Evolutionary conservation across 495 filamentous ascomycete genomes (phyloP).

Genomic region (Staphylotrichum longicolle): DNA sequence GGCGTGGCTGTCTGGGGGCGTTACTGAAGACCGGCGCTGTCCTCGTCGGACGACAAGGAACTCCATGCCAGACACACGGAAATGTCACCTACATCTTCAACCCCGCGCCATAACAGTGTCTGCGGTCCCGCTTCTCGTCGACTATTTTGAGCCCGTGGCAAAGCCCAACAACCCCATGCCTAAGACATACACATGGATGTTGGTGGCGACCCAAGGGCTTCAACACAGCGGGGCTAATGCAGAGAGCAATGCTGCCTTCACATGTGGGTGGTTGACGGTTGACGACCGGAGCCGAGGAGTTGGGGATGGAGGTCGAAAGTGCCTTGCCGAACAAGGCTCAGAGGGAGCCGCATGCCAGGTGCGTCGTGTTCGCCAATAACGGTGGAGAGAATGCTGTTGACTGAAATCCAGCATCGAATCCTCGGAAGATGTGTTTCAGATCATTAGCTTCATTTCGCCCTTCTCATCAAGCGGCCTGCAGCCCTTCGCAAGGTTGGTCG

Average conservation of each 20-base stretch:
- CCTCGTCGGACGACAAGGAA: too few species aligned
- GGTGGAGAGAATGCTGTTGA: conserved; percentile 33
- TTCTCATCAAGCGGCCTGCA: neutral
- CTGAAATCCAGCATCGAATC: conserved; percentile 22
- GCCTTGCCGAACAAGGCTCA: conserved; percentile 15
- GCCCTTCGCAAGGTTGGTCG: neutral
- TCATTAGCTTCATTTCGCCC: neutral
- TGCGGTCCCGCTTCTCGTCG: too few species aligned
- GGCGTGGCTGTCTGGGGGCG: too few species aligned
- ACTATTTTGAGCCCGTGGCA: too few species aligned
- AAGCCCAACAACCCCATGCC: too few species aligned
- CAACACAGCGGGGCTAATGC: neutral
- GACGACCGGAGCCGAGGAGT: neutral
- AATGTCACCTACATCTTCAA: too few species aligned
- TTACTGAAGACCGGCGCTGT: too few species aligned
- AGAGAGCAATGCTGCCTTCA: too few species aligned
- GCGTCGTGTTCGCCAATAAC: conserved; percentile 25
- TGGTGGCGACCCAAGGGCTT: conserved; percentile 1
- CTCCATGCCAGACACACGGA: too few species aligned
- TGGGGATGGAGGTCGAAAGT: neutral
- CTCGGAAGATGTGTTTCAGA: conserved; percentile 14
- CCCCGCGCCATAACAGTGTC: too few species aligned
- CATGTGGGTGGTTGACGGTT: neutral
- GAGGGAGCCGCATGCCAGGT: conserved; percentile 13
- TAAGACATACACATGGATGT: neutral